phyloP scores from a whole-genome alignment of 2,329 filamentous ascomycete species.

The Arthroderma sp. region DNA sequence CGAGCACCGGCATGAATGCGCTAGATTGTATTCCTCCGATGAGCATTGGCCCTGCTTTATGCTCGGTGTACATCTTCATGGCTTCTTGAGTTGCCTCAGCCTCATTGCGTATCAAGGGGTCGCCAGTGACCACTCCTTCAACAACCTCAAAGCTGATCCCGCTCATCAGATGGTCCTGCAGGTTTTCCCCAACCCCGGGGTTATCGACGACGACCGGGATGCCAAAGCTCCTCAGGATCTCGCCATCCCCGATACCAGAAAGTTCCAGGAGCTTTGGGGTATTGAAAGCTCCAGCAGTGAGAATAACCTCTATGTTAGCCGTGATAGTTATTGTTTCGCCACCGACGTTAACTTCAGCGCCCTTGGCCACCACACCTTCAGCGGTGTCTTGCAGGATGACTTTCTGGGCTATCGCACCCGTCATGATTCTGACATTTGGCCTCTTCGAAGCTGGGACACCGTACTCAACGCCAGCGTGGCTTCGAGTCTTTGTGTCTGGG shows the following conservation, averaged over 20 bases:
- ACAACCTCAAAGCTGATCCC: constrained; percentile 10
- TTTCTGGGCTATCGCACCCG: background rate
- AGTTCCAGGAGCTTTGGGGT: constrained; percentile 52
- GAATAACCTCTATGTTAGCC: constrained; percentile 39
- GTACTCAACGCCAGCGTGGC: background rate
- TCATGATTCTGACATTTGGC: constrained; percentile 1
- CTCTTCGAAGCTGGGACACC: background rate
- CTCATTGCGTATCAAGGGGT: background rate
- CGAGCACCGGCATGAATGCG: background rate
- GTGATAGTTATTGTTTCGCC: background rate
- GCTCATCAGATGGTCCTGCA: constrained; percentile 17
- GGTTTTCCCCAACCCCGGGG: constrained; percentile 18
- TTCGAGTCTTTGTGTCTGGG: constrained; percentile 16
- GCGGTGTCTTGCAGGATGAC: background rate
- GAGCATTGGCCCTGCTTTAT: background rate
- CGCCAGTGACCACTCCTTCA: constrained; percentile 15
- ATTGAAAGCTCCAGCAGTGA: constrained; percentile 61
- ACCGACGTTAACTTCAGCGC: background rate
- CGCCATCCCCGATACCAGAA: constrained; percentile 16
- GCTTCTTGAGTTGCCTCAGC: constrained; percentile 21
- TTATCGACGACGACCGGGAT: constrained; percentile 25
- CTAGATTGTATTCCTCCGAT: background rate
- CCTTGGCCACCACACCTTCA: background rate
- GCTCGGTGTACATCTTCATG: constrained; percentile 9
- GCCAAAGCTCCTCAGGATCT: background rate